Evolutionary conservation across 2,329 filamentous ascomycete species (phyloP).

Genomic region (Trichoderma lentiforme): DNA sequence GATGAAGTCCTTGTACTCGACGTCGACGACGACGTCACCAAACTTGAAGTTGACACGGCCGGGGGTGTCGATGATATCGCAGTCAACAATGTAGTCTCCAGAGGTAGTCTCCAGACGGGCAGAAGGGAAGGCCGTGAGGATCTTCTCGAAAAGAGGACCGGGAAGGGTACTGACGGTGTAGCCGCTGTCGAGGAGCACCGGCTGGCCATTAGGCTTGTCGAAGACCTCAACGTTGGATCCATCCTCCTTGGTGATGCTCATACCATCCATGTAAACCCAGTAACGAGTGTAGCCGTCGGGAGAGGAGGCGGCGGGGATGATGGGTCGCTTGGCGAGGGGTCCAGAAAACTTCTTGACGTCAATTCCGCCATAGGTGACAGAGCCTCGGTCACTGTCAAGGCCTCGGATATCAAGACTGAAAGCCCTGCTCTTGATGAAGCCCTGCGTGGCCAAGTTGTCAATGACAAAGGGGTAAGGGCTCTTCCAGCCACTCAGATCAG

Average conservation of each 20-base stretch:
- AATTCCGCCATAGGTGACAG: slow-evolving; percentile 53
- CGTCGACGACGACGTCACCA: slow-evolving; percentile 42
- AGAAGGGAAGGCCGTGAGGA: slow-evolving; percentile 43
- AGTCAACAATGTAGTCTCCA: slow-evolving; percentile 49
- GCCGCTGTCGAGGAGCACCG: slow-evolving; percentile 63
- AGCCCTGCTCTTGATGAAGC: slow-evolving; percentile 37
- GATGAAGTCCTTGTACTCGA: slow-evolving; percentile 47
- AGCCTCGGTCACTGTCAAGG: slow-evolving; percentile 31
- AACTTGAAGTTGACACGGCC: slow-evolving; percentile 49
- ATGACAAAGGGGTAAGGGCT: slow-evolving; percentile 35
- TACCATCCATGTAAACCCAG: slow-evolving; percentile 40
- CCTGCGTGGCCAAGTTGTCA: slow-evolving; percentile 34
- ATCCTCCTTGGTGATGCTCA: slow-evolving; percentile 34
- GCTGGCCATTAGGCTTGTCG: slow-evolving; percentile 32
- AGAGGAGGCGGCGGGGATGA: slow-evolving; percentile 43
- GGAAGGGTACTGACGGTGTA: slow-evolving; percentile 67
- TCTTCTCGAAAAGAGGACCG: slow-evolving; percentile 45
- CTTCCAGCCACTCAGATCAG: slow-evolving; percentile 33
- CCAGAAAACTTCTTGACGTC: slow-evolving; percentile 55
- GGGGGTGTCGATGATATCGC: slow-evolving; percentile 31
- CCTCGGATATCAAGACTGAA: slow-evolving; percentile 36
- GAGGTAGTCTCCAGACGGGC: slow-evolving; percentile 41
- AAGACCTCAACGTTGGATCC: slow-evolving; percentile 45
- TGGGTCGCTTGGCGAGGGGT: slow-evolving; percentile 51
- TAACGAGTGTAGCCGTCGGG: slow-evolving; percentile 38